These are phyloP conservation scores for Melampsora larici-populina DNA, from an alignment of 1,284 basidiomycete genomes.

Conservation along the genomic window DNA sequence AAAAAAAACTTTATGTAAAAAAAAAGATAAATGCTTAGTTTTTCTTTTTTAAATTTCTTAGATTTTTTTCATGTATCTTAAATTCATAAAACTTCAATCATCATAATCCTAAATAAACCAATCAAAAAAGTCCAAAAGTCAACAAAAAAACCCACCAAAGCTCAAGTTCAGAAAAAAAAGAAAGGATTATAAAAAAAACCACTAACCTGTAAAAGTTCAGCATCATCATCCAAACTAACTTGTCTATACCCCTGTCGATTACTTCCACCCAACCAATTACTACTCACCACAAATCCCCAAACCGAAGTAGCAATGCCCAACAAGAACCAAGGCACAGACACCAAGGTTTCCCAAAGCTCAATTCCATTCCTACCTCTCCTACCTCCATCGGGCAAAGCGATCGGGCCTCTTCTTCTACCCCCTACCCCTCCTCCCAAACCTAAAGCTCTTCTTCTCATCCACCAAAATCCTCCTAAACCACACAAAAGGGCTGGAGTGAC, in stretches of 20 bases:
- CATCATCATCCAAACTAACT: conserved; percentile 43
- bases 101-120: conserved; percentile 25
- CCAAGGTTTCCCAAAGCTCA: conserved; percentile 65
- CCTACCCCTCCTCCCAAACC: not conserved
- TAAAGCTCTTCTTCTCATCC: conserved; percentile 56
- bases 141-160: not conserved
- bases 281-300: conserved; percentile 44
- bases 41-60: not conserved
- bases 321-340: conserved; percentile 80
- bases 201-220: conserved; percentile 37
- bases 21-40: not conserved
- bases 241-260: conserved; percentile 40
- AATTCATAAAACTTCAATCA: conserved; percentile 9
- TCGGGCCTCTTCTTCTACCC: conserved; percentile 30
- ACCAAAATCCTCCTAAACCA: conserved; percentile 71
- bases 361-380: conserved; percentile 54
- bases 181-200: not conserved
- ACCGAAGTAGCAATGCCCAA: conserved; percentile 66
- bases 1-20: not conserved
- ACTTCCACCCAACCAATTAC: conserved; percentile 25
- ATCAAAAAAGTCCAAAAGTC: not conserved
- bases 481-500: conserved; percentile 71
- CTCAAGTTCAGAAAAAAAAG: not conserved
- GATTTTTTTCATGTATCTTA: not conserved
- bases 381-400: conserved; percentile 36